These are phyloP conservation scores for Picea abies DNA, from an alignment of 83 land plant species.

Conservation along the genomic window DNA sequence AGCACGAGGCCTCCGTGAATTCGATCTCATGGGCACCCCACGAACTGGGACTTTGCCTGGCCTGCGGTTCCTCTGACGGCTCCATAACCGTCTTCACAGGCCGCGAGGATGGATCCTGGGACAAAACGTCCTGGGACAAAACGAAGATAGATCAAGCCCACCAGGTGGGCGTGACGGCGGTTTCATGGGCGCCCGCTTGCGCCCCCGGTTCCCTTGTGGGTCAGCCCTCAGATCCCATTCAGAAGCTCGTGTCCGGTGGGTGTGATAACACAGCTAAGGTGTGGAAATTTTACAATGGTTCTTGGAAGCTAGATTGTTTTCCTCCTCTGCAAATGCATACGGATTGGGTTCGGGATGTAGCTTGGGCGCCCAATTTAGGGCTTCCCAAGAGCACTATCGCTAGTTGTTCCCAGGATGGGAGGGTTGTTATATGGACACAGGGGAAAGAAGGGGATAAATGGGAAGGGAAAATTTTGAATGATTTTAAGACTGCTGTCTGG, in stretches of 20 bases:
- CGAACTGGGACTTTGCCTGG: slow-evolving; percentile 47
- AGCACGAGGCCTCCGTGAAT: slow-evolving; percentile 71
- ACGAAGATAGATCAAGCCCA: slow-evolving; percentile 58
- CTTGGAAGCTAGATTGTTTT: slow-evolving; percentile 89
- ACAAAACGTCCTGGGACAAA: slow-evolving; percentile 50
- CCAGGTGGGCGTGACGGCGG: slow-evolving; percentile 83
- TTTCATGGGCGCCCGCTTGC: slow-evolving; percentile 87
- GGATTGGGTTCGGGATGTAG: slow-evolving; percentile 94
- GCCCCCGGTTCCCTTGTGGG: slow-evolving; percentile 83
- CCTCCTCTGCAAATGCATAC: slow-evolving; percentile 82
- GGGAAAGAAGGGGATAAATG: slow-evolving; percentile 86
- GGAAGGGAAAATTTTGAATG: slow-evolving; percentile 72
- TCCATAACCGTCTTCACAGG: slow-evolving; percentile 47
- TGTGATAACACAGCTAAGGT: slow-evolving; percentile 94
- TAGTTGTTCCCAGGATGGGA: slow-evolving; percentile 94
- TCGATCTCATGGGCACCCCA: slow-evolving; percentile 61
- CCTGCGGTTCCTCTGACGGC: slow-evolving; percentile 65
- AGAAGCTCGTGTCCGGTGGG: slow-evolving; percentile 87
- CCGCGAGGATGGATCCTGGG: slow-evolving; percentile 55
- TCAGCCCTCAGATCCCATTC: slow-evolving; percentile 52
- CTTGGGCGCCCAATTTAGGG: slow-evolving; percentile 97
- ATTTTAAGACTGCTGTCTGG: slow-evolving; percentile 88
- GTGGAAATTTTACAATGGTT: slow-evolving; percentile 75
- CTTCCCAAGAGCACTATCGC: slow-evolving; percentile 89
- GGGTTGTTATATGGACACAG: slow-evolving; percentile 80